Conservation (phyloP, 805 yeast genomes). For the Brettanomyces anomalus region DNA sequence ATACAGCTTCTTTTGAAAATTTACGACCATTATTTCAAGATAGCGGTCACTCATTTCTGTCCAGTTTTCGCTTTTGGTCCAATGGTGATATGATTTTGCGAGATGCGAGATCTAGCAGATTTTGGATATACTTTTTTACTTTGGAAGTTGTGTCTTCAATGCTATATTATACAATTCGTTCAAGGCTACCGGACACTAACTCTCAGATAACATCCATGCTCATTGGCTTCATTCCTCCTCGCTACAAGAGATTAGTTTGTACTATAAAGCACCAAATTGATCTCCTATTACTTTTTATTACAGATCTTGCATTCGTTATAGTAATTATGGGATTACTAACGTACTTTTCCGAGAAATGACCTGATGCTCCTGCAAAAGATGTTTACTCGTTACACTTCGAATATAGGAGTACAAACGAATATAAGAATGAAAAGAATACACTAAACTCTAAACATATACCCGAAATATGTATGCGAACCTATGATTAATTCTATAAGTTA, state of each 20-base stretch:
- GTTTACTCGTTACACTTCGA: too few species aligned
- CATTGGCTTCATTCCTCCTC: slow-evolving; percentile 17
- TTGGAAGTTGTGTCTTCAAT: slow-evolving; percentile 16
- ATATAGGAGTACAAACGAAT: background rate
- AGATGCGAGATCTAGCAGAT: slow-evolving; percentile 5
- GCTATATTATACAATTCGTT: slow-evolving; percentile 9
- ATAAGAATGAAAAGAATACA: background rate
- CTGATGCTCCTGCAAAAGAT: too few species aligned
- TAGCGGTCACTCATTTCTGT: slow-evolving; percentile 1
- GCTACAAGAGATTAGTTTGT: slow-evolving; percentile 8
- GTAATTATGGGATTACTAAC: slow-evolving; percentile 18
- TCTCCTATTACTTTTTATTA: slow-evolving; percentile 13
- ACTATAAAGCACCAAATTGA: slow-evolving; percentile 19
- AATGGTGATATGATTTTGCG: slow-evolving; percentile 6
- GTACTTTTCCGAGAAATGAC: slow-evolving; percentile 2
- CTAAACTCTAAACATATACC: too few species aligned
- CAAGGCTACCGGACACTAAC: slow-evolving; percentile 7
- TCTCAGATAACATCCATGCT: slow-evolving; percentile 12
- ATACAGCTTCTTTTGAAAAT: slow-evolving; percentile 3
- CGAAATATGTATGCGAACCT: too few species aligned
- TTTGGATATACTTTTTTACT: slow-evolving; percentile 17
- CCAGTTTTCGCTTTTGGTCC: slow-evolving; percentile 7
- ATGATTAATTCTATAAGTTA: too few species aligned
- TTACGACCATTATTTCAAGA: slow-evolving; percentile 4
- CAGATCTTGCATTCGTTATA: slow-evolving; percentile 21